Conservation (phyloP, 495 filamentous ascomycete genomes). For the Penicillium longicatenatum region DNA sequence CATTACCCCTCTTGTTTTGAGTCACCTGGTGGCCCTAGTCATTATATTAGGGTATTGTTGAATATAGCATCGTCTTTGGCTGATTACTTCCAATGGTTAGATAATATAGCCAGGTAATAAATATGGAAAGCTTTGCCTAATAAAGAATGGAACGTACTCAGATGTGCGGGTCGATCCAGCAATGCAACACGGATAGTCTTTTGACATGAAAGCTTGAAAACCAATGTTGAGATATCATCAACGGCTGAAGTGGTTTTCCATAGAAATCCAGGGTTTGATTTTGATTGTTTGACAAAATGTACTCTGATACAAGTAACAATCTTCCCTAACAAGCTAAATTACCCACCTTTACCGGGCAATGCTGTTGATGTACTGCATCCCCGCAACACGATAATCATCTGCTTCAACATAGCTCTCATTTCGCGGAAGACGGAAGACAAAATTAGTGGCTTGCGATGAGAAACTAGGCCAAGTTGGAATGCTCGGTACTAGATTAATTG, state of each 20-base stretch:
- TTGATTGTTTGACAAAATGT: no score
- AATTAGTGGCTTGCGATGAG: constrained; percentile 24
- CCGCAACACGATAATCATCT: constrained; percentile 33
- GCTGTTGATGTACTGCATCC: constrained; percentile 35
- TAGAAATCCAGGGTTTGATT: no score
- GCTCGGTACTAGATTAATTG: constrained; percentile 19
- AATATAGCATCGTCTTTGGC: neutral
- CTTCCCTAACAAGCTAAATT: neutral
- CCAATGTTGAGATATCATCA: no score
- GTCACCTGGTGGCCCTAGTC: constrained; percentile 1
- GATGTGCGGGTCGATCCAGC: no score
- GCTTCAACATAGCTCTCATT: constrained; percentile 35
- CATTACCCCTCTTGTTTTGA: constrained; percentile 2
- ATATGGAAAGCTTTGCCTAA: neutral
- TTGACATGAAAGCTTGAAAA: no score
- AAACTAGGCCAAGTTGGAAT: constrained; percentile 36
- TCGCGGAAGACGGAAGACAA: constrained; percentile 37
- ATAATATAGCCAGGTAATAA: neutral
- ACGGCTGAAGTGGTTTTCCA: no score
- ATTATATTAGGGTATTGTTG: constrained; percentile 4
- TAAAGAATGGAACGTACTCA: no score
- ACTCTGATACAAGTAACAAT: no score
- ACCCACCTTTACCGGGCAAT: constrained; percentile 29
- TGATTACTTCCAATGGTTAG: neutral
- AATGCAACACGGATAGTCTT: no score